Base-by-base conservation (phyloP, 805 yeast species). In the Zygoascus ofunaensis region DNA sequence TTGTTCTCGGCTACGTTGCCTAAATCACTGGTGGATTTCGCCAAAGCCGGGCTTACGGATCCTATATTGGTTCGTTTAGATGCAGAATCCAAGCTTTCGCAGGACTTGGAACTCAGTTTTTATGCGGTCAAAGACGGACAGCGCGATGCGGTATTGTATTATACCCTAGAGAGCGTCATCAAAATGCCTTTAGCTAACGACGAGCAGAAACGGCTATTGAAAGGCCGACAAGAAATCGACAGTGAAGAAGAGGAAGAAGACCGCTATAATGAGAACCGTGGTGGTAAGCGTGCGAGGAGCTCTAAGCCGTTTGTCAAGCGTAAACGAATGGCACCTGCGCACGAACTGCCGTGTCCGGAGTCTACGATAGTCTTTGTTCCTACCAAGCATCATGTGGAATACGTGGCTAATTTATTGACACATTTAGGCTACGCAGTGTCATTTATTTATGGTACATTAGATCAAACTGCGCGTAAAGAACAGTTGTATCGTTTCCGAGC, bases 361-460 rank as follows among this genome's bases (percentile, higher is more conserved):
- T 86, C 97, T 3, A 92, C 98, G 1, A 87, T 92, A 53, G 74
- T 92, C 2, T 92, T 92, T 56, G 97, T 87, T 5, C 98, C 97
- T 39, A 92, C 99, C 0, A 83, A 87, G 65, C 98, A 92, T 66
- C 98, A 92, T 64, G 98, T 92, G 19, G 99, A 92, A 65, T 94
- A 87, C 60, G 72, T 92, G 41, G 71, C 90, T 3, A 70, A 69
- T 2, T 60, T 92, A 47, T 68, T 92, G 47, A 77, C 74, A 55
- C 78, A 77, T 24, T 79, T 84, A 32, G 97, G 97, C 1, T 92
- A 83, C 62, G 80, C 92, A 4, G 83, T 78, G 1, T 82, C 98
- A 1, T 87, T 80, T 57, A 85, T 90, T 50, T 92, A 92, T 60
- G 97, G 99, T 63, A 76, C 97, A 1, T 71, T 92, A 49, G 97